phyloP scores from a whole-genome alignment of 805 yeast species.

The Saccharomycopsis capsularis region DNA sequence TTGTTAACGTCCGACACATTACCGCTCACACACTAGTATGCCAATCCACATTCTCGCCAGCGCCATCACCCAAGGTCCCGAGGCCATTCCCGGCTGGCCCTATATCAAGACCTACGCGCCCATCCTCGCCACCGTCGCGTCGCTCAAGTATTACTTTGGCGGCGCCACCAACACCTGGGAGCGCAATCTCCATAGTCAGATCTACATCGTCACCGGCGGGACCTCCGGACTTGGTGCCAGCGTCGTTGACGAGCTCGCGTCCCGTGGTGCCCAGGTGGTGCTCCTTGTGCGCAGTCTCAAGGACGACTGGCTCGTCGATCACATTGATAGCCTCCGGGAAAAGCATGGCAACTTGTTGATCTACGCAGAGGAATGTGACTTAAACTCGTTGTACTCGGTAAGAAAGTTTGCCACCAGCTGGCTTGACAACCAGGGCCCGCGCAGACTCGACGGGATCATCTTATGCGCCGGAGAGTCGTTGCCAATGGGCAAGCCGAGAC shows the following conservation, averaged over 20 bases:
- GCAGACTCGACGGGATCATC: constrained; percentile 83
- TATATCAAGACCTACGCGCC: constrained; percentile 55
- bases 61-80: constrained; percentile 64
- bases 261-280: constrained; percentile 79
- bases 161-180: constrained; percentile 89
- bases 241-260: constrained; percentile 66
- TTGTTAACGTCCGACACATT: too few relatives aligned
- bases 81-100: constrained; percentile 67
- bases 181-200: constrained; percentile 85
- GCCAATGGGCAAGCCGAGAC: constrained; percentile 64
- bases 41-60: constrained; percentile 78
- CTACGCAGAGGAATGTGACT: constrained; percentile 87
- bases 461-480: constrained; percentile 81
- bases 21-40: too few relatives aligned
- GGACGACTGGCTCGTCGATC: constrained; percentile 75
- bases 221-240: constrained; percentile 86
- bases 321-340: constrained; percentile 69
- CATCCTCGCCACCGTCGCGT: constrained; percentile 36
- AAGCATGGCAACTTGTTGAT: constrained; percentile 64
- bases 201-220: constrained; percentile 82
- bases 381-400: constrained; percentile 63
- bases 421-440: constrained; percentile 85
- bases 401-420: constrained; percentile 90
- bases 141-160: constrained; percentile 63
- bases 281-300: constrained; percentile 55